These are phyloP conservation scores for Alnus glutinosa DNA, from an alignment of 306 rosid species.

Conservation along the genomic window DNA sequence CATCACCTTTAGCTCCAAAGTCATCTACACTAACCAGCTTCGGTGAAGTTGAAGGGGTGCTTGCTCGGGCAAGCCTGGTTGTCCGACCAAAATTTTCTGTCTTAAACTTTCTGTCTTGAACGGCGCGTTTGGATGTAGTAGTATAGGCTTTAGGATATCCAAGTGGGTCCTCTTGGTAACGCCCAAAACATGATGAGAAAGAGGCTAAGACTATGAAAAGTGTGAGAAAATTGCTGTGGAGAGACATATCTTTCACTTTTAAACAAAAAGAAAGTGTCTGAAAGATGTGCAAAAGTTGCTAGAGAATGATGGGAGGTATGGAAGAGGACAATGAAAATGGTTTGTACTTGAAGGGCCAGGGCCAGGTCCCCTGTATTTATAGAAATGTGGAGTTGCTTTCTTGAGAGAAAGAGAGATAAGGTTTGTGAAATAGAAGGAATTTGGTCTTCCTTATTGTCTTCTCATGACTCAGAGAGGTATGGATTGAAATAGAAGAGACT, in stretches of 20 bases:
- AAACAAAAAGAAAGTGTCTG: conserved; percentile 5
- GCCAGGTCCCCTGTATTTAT: conserved; percentile 27
- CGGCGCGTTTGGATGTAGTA: not conserved
- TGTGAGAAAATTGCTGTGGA: conserved; percentile 23
- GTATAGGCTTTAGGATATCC: not conserved
- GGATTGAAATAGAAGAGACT: conserved; percentile 21
- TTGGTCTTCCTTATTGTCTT: conserved; percentile 10
- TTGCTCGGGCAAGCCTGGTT: conserved; percentile 6
- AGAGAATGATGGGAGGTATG: conserved; percentile 4
- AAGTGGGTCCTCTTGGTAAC: conserved; percentile 21
- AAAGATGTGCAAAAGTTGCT: conserved; percentile 6
- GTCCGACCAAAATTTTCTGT: conserved; percentile 25
- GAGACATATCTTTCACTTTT: conserved; percentile 37
- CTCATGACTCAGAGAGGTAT: conserved; percentile 16
- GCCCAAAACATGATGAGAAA: conserved; percentile 36
- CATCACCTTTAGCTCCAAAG: conserved; percentile 62
- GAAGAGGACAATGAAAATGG: conserved; percentile 32
- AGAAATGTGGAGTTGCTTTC: conserved; percentile 15
- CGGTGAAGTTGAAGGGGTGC: not conserved
- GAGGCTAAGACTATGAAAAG: conserved; percentile 32
- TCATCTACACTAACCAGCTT: conserved; percentile 44
- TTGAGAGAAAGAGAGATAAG: conserved; percentile 21
- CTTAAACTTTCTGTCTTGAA: not conserved
- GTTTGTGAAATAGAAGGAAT: conserved; percentile 23
- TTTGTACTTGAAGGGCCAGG: not conserved